phyloP scores from a whole-genome alignment of 169 alveolate species.

The Blepharisma undulans region DNA sequence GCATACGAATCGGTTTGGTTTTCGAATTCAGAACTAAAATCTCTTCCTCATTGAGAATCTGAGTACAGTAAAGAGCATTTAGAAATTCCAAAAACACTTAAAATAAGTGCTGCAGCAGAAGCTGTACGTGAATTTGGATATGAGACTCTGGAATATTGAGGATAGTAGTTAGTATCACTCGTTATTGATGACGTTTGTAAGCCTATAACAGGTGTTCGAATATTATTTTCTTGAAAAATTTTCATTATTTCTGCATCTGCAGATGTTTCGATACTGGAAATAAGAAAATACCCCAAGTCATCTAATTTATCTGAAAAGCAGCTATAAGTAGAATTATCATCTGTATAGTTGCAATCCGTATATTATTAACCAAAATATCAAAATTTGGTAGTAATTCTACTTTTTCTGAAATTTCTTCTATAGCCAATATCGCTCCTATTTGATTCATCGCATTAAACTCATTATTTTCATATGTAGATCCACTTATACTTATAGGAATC shows the following conservation, averaged over 20 bases:
- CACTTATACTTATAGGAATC: no score
- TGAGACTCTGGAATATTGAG: neutral
- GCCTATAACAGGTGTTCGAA: neutral
- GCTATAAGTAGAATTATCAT: neutral
- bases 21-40: no score
- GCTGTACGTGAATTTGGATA: neutral
- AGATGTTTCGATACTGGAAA: no score
- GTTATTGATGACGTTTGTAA: neutral
- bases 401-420: neutral
- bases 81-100: neutral
- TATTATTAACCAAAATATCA: neutral
- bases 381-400: neutral
- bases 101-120: neutral
- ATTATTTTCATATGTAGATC: no score
- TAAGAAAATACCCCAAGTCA: neutral
- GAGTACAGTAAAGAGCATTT: neutral
- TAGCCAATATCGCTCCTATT: neutral
- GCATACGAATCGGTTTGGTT: neutral
- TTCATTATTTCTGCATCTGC: no score
- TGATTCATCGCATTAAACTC: no score
- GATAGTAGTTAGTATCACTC: neutral
- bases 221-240: no score
- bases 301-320: neutral
- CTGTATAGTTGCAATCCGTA: neutral
- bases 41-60: neutral